phyloP scores from a whole-genome alignment of 202 grass and related monocot genomes.

The Schoenoplectus tabernaemontani region DNA sequence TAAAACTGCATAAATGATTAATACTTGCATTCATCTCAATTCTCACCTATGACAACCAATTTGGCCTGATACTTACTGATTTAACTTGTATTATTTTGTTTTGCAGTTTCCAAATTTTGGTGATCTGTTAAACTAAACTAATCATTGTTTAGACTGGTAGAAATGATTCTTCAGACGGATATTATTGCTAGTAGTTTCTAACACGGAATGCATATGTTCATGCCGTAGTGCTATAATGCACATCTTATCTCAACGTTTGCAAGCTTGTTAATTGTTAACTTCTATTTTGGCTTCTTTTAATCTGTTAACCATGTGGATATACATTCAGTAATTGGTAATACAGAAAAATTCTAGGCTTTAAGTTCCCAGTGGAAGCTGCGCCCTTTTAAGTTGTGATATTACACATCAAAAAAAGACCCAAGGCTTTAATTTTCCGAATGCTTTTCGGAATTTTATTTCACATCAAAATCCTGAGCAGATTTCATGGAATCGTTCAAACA shows the following conservation, averaged over 20 bases:
- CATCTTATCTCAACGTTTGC: too few species aligned
- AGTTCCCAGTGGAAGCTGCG: too few species aligned
- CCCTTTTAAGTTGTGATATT: too few species aligned
- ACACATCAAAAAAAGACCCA: too few species aligned
- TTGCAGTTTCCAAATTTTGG: slow-evolving; percentile 1
- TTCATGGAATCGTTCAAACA: too few species aligned
- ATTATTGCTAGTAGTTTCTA: background rate
- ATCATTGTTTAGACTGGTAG: background rate
- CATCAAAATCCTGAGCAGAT: too few species aligned
- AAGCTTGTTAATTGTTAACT: background rate
- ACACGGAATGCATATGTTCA: background rate
- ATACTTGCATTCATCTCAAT: background rate
- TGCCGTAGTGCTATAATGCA: too few species aligned
- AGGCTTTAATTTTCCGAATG: too few species aligned
- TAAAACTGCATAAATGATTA: background rate
- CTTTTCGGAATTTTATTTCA: too few species aligned
- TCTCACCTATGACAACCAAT: background rate
- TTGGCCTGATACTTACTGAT: background rate
- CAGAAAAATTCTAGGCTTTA: background rate
- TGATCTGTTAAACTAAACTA: background rate
- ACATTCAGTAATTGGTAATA: background rate
- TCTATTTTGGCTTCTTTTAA: background rate
- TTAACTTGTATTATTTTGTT: background rate
- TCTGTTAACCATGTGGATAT: background rate
- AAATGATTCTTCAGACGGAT: background rate